Evolutionary conservation across 768 basidiomycete species (phyloP), one percentile per base, ranked within the genome.

Genomic region (Dendrothele bispora): DNA sequence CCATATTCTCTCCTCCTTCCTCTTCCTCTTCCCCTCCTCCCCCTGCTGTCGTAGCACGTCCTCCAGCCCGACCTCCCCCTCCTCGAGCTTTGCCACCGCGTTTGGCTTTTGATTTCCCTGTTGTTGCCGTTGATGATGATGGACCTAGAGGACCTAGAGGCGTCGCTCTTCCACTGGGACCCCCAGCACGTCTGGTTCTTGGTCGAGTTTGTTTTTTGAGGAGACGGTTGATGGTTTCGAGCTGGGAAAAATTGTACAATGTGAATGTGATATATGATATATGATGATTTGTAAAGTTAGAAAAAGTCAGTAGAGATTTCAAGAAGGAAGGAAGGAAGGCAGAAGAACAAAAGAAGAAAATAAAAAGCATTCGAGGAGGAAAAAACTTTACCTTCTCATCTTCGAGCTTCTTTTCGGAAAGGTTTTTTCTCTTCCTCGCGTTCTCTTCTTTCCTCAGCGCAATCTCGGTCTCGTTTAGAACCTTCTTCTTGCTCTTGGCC

Each of bases 151-250:
- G 25, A 30, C 15, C 17, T 8, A 38, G 46, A 10, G 46, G 46
- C 32, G 39, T 38, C 17, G 46, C 38, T 10, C 37, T 39, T 15
- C 46, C 25, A 32, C 37, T 28, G 2, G 46, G 46, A 14, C 46
- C 46, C 6, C 46, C 46, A 11, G 46, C n/a, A 20, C 83, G 79
- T 55, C 80, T 85, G 41, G 74, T 79, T 36, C 79, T 77, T 2
- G 86, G 75, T 8, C 84, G 78, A 15, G 84, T 83, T 60, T 90
- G 89, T 64, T 92, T 93, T 63, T 91, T 91, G 42, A 94, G 77
- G 12, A 94, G 75, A 22, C 91, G 84, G 56, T 92, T 92, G 63
- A 94, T 93, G 0, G 91, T 93, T 58, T 93, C 91, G 20, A 82
- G 82, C 88, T 91, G 55, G 17, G 32, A 15, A 14, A 29, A 11